A percentile compares a stretch with the other conserved stretches of the same genome.
Evolutionary conservation across 2,329 filamentous ascomycete genomes (phyloP).

Genomic region (Aspergillus awamori): DNA sequence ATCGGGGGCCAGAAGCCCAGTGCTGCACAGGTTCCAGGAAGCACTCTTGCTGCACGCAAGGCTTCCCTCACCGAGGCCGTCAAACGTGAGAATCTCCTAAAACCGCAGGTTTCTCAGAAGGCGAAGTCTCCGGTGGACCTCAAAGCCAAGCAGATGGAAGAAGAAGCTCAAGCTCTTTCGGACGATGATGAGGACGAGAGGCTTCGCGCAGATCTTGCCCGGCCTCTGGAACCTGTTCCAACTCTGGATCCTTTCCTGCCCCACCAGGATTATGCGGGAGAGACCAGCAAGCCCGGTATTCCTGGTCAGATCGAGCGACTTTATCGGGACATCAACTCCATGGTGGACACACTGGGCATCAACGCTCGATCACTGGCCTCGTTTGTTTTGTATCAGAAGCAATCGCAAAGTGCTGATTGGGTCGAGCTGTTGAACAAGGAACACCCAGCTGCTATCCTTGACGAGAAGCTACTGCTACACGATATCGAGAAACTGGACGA

Average conservation of each 20-base stretch:
- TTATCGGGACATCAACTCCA: slow-evolving; percentile 64
- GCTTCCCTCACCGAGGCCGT: slow-evolving; percentile 39
- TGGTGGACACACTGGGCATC: slow-evolving; percentile 89
- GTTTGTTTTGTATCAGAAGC: slow-evolving; percentile 55
- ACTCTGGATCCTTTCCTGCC: slow-evolving; percentile 53
- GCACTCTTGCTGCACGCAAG: slow-evolving; percentile 45
- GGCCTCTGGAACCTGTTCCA: slow-evolving; percentile 46
- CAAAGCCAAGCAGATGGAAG: slow-evolving; percentile 34
- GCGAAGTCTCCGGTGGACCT: slow-evolving; percentile 35
- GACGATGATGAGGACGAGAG: slow-evolving; percentile 54
- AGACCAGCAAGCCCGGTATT: slow-evolving; percentile 50
- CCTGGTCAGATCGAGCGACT: slow-evolving; percentile 54
- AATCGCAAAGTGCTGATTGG: slow-evolving; percentile 54
- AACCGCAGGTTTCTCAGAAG: slow-evolving; percentile 22
- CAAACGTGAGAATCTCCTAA: slow-evolving; percentile 30
- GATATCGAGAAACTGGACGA: slow-evolving; percentile 71
- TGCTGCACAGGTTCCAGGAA: slow-evolving; percentile 41
- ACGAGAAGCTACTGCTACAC: slow-evolving; percentile 71
- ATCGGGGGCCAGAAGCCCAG: slow-evolving; percentile 41
- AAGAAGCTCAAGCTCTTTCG: slow-evolving; percentile 41
- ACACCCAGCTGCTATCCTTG: slow-evolving; percentile 68
- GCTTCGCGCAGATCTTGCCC: slow-evolving; percentile 48
- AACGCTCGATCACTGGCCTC: slow-evolving; percentile 70
- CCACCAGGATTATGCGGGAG: slow-evolving; percentile 50
- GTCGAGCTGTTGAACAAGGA: slow-evolving; percentile 44